Conservation (phyloP, 768 basidiomycete genomes). For the Russula virescens region DNA sequence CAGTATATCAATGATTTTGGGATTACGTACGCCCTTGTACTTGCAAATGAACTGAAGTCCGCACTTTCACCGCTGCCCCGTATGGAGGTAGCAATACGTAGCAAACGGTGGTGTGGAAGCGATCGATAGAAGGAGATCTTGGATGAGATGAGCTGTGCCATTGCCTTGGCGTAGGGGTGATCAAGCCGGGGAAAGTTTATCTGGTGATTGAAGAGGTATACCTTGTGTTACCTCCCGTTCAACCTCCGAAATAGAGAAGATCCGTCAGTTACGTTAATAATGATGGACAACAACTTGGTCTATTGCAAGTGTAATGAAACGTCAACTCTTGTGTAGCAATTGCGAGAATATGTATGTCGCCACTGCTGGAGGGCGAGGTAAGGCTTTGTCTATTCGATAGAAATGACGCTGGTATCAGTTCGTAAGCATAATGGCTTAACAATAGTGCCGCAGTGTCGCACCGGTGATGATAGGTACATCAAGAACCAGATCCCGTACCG, state of each 20-base stretch:
- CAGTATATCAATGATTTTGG: background rate
- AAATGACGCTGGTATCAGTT: too few relatives aligned
- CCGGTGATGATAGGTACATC: too few relatives aligned
- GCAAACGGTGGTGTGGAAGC: background rate
- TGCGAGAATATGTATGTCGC: too few relatives aligned
- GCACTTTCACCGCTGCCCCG: background rate
- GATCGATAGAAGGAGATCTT: background rate
- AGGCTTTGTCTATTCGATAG: too few relatives aligned
- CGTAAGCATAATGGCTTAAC: too few relatives aligned
- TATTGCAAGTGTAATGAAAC: background rate
- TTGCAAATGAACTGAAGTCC: background rate
- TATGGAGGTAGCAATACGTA: background rate
- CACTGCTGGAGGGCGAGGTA: background rate
- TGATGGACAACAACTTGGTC: background rate
- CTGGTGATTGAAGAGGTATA: background rate
- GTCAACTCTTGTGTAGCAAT: too few relatives aligned
- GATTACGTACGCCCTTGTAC: background rate
- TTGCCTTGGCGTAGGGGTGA: too few relatives aligned
- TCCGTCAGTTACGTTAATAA: background rate
- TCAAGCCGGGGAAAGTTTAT: background rate
- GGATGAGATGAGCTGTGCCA: background rate
- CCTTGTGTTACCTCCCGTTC: background rate
- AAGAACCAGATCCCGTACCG: too few relatives aligned
- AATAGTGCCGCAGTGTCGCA: too few relatives aligned
- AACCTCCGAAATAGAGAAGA: background rate